These are phyloP conservation scores for Penicillium sp. DNA, from an alignment of 2,329 filamentous ascomycete genomes.

Conservation along the genomic window DNA sequence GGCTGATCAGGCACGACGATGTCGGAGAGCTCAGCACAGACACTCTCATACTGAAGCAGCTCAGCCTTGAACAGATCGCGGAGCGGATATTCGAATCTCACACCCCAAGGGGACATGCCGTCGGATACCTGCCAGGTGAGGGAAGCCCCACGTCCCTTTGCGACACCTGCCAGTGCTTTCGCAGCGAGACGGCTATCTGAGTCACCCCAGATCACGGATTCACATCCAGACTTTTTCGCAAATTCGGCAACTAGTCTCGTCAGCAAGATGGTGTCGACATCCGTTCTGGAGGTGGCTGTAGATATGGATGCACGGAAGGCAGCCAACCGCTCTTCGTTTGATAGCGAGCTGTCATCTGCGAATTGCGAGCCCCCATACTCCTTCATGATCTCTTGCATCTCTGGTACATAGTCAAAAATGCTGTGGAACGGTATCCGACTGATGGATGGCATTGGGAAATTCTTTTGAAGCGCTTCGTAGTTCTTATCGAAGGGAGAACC, in stretches of 20 bases:
- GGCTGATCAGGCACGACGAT: constrained; percentile 46
- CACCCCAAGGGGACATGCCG: constrained; percentile 57
- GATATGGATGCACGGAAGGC: constrained; percentile 59
- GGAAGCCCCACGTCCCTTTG: constrained; percentile 82
- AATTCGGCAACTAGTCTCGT: constrained; percentile 66
- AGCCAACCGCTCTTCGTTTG: constrained; percentile 49
- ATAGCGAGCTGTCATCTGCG: constrained; percentile 27
- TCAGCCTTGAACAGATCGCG: constrained; percentile 83
- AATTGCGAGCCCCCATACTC: constrained; percentile 30
- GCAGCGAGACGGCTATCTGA: constrained; percentile 86
- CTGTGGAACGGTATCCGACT: constrained; percentile 61
- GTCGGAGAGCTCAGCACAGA: constrained; percentile 50
- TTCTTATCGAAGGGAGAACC: constrained; percentile 26
- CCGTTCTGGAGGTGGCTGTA: constrained; percentile 70
- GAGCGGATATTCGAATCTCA: constrained; percentile 71
- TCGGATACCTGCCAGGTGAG: constrained; percentile 80
- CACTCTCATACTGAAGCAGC: constrained; percentile 61
- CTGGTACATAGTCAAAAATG: constrained; percentile 49
- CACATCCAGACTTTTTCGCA: constrained; percentile 59
- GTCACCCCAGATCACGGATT: constrained; percentile 74
- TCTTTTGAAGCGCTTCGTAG: constrained; percentile 50
- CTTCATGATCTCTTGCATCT: constrained; percentile 33
- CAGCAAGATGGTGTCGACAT: constrained; percentile 67
- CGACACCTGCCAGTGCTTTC: constrained; percentile 78
- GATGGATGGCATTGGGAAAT: constrained; percentile 66